phyloP scores from a whole-genome alignment of 345 rosid species.

The Excoecaria agallocha region DNA sequence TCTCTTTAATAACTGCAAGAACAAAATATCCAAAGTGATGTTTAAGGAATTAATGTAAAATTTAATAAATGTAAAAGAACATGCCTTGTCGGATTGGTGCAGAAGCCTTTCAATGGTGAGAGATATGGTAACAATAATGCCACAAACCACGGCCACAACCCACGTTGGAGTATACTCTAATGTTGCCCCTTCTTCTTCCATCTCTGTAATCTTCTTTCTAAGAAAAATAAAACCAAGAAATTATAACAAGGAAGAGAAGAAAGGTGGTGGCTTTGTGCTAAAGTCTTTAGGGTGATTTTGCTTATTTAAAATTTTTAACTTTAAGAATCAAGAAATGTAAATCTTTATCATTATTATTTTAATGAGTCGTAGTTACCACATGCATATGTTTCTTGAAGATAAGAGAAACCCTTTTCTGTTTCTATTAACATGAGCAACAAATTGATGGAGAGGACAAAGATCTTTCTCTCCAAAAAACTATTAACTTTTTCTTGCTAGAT shows the following conservation, averaged over 20 bases:
- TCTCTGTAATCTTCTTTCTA: neutral
- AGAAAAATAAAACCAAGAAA: too few relatives aligned
- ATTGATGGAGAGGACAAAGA: neutral
- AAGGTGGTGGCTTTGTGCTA: too few relatives aligned
- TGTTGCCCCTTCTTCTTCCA: constrained; percentile 59
- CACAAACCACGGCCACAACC: constrained; percentile 82
- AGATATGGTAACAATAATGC: constrained; percentile 66
- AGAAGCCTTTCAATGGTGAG: constrained; percentile 60
- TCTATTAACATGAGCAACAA: neutral
- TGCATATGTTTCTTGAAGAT: neutral
- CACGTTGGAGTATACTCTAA: constrained; percentile 82
- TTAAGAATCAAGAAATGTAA: neutral
- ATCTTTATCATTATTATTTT: neutral
- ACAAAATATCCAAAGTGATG: neutral
- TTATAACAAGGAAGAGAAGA: too few relatives aligned
- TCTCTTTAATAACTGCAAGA: constrained; percentile 47
- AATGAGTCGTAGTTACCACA: too few relatives aligned
- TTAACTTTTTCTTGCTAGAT: too few relatives aligned
- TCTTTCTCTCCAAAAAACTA: too few relatives aligned
- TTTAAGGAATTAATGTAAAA: neutral
- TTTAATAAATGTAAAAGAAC: neutral
- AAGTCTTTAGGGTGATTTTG: neutral
- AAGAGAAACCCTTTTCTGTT: neutral
- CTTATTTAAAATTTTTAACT: neutral
- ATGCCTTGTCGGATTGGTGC: constrained; percentile 71